These are phyloP conservation scores for Chaetomium sp. DNA, from an alignment of 2,329 filamentous ascomycete genomes.

Conservation along the genomic window DNA sequence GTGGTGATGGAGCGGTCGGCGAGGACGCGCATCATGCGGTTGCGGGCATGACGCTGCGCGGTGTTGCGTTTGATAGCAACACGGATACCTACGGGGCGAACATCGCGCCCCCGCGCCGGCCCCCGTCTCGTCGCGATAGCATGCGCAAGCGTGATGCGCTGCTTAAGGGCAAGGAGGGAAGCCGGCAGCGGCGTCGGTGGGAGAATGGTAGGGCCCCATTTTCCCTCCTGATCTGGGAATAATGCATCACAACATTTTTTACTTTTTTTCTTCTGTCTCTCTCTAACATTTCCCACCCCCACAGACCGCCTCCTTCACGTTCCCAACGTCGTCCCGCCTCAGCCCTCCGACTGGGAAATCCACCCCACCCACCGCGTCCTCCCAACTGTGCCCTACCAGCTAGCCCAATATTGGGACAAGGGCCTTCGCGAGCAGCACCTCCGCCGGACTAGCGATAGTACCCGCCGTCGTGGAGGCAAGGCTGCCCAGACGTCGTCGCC, in stretches of 20 bases:
- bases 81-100: conserved; percentile 16
- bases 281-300: too few relatives aligned
- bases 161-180: conserved; percentile 86
- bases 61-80: conserved; percentile 18
- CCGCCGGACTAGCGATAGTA: too few relatives aligned
- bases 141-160: conserved; percentile 62
- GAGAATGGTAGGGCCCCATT: conserved; percentile 68
- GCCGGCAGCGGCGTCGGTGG: conserved; percentile 78
- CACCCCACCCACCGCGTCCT: conserved; percentile 74
- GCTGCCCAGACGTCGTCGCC: conserved; percentile 15
- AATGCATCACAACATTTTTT: background rate
- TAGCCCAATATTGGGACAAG: conserved; percentile 77
- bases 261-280: background rate
- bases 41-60: conserved; percentile 22
- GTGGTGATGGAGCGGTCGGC: conserved; percentile 18
- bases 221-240: background rate
- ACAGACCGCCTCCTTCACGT: conserved; percentile 80
- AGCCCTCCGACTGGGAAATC: conserved; percentile 75
- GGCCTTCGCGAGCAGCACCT: conserved; percentile 39
- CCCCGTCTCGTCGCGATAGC: conserved; percentile 47
- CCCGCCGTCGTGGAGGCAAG: conserved; percentile 36
- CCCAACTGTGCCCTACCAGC: conserved; percentile 71
- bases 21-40: background rate
- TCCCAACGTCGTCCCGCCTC: conserved; percentile 76
- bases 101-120: conserved; percentile 36